Percentiles rank a stretch among this genome's conserved stretches.
phyloP scores from a whole-genome alignment of 208 protist genomes.

The Crithidia fasciculata region DNA sequence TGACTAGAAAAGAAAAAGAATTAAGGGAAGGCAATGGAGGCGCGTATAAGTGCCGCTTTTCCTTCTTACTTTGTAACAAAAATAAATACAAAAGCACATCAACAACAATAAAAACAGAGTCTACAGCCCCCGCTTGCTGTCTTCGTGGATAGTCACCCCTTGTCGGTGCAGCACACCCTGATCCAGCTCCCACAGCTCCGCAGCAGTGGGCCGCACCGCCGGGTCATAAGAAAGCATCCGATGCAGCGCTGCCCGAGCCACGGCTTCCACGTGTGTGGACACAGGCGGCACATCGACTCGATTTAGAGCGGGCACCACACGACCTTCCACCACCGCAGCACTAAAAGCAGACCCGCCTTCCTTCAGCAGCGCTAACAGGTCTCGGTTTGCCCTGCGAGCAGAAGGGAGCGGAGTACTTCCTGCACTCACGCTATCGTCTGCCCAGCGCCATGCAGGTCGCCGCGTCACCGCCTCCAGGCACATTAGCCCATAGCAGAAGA shows the following conservation, averaged over 20 bases:
- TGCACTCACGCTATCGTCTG: too few relatives aligned
- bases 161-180: background rate
- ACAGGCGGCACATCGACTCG: background rate
- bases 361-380: constrained; percentile 20
- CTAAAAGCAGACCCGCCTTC: background rate
- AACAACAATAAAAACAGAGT: background rate
- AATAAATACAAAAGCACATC: too few relatives aligned
- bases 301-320: background rate
- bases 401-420: too few relatives aligned
- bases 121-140: background rate
- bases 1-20: too few relatives aligned
- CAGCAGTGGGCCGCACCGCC: constrained; percentile 3
- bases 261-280: background rate
- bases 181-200: background rate
- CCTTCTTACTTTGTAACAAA: too few relatives aligned
- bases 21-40: too few relatives aligned
- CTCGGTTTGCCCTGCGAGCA: background rate
- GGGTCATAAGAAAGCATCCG: constrained; percentile 11
- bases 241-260: background rate
- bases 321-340: background rate
- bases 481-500: constrained; percentile 62
- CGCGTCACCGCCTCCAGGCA: constrained; percentile 52
- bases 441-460: constrained; percentile 19
- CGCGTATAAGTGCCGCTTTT: too few relatives aligned
- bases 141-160: background rate